These are phyloP conservation scores for Pythium oligandrum DNA, from an alignment of 352 stramenopile species.

Conservation along the genomic window DNA sequence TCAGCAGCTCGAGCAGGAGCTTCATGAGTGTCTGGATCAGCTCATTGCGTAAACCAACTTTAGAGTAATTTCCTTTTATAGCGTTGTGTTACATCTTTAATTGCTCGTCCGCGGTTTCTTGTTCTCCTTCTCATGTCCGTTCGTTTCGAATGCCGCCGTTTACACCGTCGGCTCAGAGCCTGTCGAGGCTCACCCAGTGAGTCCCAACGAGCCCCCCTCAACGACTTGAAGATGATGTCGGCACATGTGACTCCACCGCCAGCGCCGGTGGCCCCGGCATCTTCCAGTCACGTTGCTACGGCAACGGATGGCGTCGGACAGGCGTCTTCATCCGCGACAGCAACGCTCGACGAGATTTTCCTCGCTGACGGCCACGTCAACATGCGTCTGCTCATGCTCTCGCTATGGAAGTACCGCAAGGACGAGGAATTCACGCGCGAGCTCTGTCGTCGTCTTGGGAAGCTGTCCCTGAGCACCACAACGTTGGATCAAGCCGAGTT, in stretches of 20 bases:
- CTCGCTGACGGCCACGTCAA: constrained; percentile 44
- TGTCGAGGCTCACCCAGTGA: too few relatives aligned
- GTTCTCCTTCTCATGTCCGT: too few relatives aligned
- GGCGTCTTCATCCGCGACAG: too few relatives aligned
- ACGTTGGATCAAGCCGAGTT: constrained; percentile 79
- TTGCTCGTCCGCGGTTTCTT: too few relatives aligned
- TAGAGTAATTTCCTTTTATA: too few relatives aligned
- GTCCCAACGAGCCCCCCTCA: too few relatives aligned
- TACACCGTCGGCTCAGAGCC: too few relatives aligned
- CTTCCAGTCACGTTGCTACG: constrained; percentile 7
- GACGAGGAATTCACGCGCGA: constrained; percentile 54
- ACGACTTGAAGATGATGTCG: too few relatives aligned
- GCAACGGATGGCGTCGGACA: constrained; percentile 1
- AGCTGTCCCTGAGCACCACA: constrained; percentile 36
- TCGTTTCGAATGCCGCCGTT: too few relatives aligned
- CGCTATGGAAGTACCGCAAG: constrained; percentile 66
- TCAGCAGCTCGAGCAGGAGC: constrained; percentile 2
- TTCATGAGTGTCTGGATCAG: neutral
- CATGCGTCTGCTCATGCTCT: constrained; percentile 67
- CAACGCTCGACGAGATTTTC: constrained; percentile 26
- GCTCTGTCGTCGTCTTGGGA: constrained; percentile 53
- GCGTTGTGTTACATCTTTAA: too few relatives aligned
- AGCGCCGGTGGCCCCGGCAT: constrained; percentile 6
- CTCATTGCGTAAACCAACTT: too few relatives aligned
- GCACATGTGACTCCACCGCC: neutral